A percentile compares a stretch with the other conserved stretches of the same genome.
These are phyloP conservation scores for Ophiocordyceps robertsii DNA, from an alignment of 2,329 filamentous ascomycete genomes.

Conservation along the genomic window DNA sequence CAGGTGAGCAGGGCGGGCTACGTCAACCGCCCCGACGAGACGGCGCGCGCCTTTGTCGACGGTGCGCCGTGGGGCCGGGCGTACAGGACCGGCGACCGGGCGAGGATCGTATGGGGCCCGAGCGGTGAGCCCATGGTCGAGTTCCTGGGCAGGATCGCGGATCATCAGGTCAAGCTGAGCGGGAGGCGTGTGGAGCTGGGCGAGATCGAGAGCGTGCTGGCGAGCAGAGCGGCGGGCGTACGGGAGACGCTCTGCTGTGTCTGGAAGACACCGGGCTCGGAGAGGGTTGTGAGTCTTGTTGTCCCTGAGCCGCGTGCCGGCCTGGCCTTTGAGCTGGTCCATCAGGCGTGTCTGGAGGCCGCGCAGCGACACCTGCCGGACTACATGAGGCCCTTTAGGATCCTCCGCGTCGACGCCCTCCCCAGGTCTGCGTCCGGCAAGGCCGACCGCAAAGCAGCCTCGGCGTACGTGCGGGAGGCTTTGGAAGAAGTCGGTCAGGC, in stretches of 20 bases:
- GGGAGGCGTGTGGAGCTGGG: slow-evolving; percentile 62
- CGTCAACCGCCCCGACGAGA: slow-evolving; percentile 46
- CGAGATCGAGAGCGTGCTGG: slow-evolving; percentile 40
- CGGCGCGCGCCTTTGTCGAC: slow-evolving; percentile 46
- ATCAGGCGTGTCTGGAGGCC: background rate
- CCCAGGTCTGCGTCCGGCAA: slow-evolving; percentile 49
- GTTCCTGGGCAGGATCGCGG: slow-evolving; percentile 41
- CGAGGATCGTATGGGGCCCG: slow-evolving; percentile 36
- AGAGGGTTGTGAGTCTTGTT: slow-evolving; percentile 32
- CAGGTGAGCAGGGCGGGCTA: slow-evolving; percentile 55
- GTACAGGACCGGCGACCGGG: slow-evolving; percentile 48
- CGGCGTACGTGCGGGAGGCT: background rate
- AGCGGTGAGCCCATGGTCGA: slow-evolving; percentile 48
- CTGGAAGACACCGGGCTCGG: slow-evolving; percentile 4
- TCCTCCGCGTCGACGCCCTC: slow-evolving; percentile 34
- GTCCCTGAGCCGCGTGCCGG: slow-evolving; percentile 28
- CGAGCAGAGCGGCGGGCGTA: slow-evolving; percentile 11
- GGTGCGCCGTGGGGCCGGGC: slow-evolving; percentile 52
- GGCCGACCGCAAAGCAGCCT: slow-evolving; percentile 32
- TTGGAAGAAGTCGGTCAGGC: background rate
- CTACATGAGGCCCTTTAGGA: slow-evolving; percentile 46
- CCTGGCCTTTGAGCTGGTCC: background rate
- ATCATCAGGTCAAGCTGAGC: slow-evolving; percentile 64
- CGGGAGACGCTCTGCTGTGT: slow-evolving; percentile 7
- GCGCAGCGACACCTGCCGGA: slow-evolving; percentile 31